These are phyloP conservation scores for Nemania sp. DNA, from an alignment of 2,329 filamentous ascomycete genomes.

Conservation along the genomic window DNA sequence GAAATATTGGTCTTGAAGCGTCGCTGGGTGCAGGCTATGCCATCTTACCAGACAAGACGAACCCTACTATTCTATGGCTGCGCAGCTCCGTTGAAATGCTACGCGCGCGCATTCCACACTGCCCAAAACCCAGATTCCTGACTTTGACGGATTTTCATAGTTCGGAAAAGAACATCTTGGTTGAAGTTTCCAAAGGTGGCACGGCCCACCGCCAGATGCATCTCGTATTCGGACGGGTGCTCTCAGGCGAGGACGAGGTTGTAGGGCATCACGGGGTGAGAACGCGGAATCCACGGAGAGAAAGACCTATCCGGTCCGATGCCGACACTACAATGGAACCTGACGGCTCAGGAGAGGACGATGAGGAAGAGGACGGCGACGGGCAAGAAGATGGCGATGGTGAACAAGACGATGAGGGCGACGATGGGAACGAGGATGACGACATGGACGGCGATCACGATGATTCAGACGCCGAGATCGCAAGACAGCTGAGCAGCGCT, in stretches of 20 bases:
- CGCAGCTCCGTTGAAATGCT: slow-evolving; percentile 34
- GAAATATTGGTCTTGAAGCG: slow-evolving; percentile 21
- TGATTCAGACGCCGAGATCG: slow-evolving; percentile 26
- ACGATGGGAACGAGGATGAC: slow-evolving; percentile 13
- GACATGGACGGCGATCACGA: slow-evolving; percentile 25
- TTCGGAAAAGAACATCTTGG: slow-evolving; percentile 33
- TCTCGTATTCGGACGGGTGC: slow-evolving; percentile 32
- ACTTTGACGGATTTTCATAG: slow-evolving; percentile 37
- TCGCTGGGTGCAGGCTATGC: slow-evolving; percentile 35
- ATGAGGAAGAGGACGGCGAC: neutral
- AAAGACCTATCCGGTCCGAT: neutral
- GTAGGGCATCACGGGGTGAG: slow-evolving; percentile 16
- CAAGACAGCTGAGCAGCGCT: slow-evolving; percentile 18
- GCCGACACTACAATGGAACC: neutral
- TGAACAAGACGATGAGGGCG: slow-evolving; percentile 9
- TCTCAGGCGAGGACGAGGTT: slow-evolving; percentile 19
- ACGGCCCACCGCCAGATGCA: slow-evolving; percentile 25
- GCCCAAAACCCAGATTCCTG: slow-evolving; percentile 31
- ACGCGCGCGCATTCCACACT: slow-evolving; percentile 30
- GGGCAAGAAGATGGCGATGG: slow-evolving; percentile 6
- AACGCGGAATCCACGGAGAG: slow-evolving; percentile 17
- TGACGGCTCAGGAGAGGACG: neutral
- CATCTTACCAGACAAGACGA: slow-evolving; percentile 36
- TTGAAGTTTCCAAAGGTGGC: slow-evolving; percentile 31
- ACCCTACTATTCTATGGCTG: slow-evolving; percentile 34